These are phyloP conservation scores for Chenopodium berlandieri DNA, from an alignment of 148 eudicot genomes.

Conservation along the genomic window DNA sequence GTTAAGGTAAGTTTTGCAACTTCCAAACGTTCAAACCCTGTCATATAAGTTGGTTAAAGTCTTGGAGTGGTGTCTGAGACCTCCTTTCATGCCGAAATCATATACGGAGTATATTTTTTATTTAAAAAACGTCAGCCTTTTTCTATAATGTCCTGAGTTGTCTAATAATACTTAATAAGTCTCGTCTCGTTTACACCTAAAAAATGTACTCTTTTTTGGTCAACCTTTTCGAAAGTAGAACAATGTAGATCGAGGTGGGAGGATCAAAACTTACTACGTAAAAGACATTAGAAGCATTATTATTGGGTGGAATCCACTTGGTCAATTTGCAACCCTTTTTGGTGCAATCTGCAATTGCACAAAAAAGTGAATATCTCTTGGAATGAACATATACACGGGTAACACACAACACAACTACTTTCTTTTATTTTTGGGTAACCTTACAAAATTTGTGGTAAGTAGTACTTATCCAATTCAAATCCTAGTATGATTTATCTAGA, in stretches of 20 bases:
- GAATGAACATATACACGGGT: slow-evolving; percentile 9
- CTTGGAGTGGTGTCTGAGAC: too few species aligned
- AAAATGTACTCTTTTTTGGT: not conserved
- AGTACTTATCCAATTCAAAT: slow-evolving; percentile 25
- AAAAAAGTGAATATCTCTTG: slow-evolving; percentile 8
- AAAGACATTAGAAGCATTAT: too few species aligned
- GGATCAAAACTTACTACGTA: too few species aligned
- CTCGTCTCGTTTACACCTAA: too few species aligned
- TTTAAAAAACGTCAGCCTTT: too few species aligned
- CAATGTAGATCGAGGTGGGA: not conserved
- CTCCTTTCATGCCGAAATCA: too few species aligned
- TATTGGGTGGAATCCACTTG: slow-evolving; percentile 1
- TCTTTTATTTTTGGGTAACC: not conserved
- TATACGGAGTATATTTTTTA: too few species aligned
- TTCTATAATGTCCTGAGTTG: too few species aligned
- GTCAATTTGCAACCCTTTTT: slow-evolving; percentile 3
- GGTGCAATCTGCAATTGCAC: slow-evolving; percentile 4
- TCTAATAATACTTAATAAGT: too few species aligned
- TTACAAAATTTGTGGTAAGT: not conserved
- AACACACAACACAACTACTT: not conserved
- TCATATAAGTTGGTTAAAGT: too few species aligned
- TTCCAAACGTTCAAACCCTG: too few species aligned
- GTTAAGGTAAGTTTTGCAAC: too few species aligned
- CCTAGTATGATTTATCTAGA: slow-evolving; percentile 4
- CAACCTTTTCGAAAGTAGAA: not conserved